Base-by-base conservation (phyloP, 306 rosid genomes). In the Cicer arietinum region DNA sequence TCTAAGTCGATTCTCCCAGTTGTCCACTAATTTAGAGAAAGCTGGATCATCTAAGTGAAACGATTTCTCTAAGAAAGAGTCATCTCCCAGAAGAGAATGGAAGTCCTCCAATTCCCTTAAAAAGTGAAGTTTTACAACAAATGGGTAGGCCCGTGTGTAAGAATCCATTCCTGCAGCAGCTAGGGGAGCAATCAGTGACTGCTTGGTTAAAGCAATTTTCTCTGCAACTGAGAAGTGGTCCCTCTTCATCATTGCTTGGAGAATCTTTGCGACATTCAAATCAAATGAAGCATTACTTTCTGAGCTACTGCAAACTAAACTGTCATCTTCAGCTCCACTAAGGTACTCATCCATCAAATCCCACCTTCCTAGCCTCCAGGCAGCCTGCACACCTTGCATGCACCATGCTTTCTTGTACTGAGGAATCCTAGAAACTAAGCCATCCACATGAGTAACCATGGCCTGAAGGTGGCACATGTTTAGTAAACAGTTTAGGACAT, bases 81-180 rank as follows among this genome's bases (percentile, higher is more conserved):
- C 88, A 66, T 85, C 88, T 58, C 81, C 87, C 64, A 94, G 82
- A 91, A 91, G 89, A 79, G 84, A 60, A 69, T 91, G 90, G 77
- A 94, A 91, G 86, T 91, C 96, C 85, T 94, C 98, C 71, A 94
- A 80, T 80, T 94, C 98, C 75, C 91, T 71, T 22, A 94, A 85
- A 50, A 94, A 87, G 89, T 94, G 98, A 86, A 94, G 97, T 82
- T 94, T 94, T 82, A 88, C 96, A 80, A 92, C 87, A 84, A 87
- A 87, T 58, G 98, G 98, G 80, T 94, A 94, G 61, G 98, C 97
- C 12, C 95, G 88, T 77, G 85, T 86, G 81, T 90, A 94, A 52
- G 97, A 94, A 87, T 94, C 97, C 98, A 94, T 94, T 67, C 97
- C 98, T 42, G 98, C 97, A 78, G 98, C 98, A 62, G 97, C 92